phyloP scores from a whole-genome alignment of 2,329 filamentous ascomycete species.

The Diaporthe sp. region DNA sequence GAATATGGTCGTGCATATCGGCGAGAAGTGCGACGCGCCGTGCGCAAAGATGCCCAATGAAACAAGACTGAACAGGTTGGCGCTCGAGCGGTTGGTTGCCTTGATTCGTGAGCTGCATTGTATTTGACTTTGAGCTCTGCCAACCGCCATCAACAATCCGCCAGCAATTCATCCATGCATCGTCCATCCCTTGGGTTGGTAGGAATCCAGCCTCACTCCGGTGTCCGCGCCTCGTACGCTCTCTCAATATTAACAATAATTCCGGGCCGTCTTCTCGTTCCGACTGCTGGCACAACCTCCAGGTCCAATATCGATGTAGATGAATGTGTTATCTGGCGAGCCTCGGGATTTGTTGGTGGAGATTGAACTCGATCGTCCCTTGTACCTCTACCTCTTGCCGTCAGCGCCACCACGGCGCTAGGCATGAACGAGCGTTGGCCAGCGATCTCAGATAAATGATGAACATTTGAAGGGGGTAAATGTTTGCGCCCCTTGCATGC shows the following conservation, averaged over 20 bases:
- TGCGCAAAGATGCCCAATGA: slow-evolving; percentile 12
- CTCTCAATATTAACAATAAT: background rate
- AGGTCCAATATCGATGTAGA: background rate
- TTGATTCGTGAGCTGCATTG: slow-evolving; percentile 24
- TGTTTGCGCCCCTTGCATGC: slow-evolving; percentile 22
- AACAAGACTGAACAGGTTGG: background rate
- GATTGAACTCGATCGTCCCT: background rate
- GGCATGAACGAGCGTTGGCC: background rate
- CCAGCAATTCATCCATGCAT: background rate
- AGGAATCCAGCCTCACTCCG: slow-evolving; percentile 29
- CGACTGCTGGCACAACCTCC: background rate
- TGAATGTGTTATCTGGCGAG: background rate
- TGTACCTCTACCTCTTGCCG: background rate
- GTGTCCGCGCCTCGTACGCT: background rate
- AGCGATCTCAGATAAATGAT: slow-evolving; percentile 11
- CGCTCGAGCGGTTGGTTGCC: slow-evolving; percentile 19
- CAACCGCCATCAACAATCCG: background rate
- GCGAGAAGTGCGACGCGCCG: slow-evolving; percentile 17
- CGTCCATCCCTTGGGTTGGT: slow-evolving; percentile 9
- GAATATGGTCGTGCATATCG: slow-evolving; percentile 18
- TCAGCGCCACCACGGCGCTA: background rate
- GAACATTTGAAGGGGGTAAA: background rate
- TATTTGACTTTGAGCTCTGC: background rate
- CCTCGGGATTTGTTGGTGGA: background rate
- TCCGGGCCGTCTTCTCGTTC: background rate